Conservation (phyloP, 495 filamentous ascomycete species). For the Astrothelium macrocarpum region DNA sequence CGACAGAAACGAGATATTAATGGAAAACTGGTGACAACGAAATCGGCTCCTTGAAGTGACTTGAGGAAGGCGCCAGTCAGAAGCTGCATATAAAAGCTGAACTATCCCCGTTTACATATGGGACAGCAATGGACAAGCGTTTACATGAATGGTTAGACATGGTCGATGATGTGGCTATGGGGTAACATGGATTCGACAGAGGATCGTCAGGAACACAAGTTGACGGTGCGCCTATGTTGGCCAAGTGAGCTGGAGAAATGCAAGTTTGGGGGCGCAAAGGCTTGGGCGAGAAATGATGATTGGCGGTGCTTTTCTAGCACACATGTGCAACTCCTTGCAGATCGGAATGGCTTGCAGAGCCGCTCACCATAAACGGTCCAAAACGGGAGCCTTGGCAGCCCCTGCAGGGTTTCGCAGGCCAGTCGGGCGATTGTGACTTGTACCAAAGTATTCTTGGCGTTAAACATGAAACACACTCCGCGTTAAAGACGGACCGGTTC, state of each 20-base stretch:
- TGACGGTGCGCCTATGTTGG: background rate
- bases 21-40: background rate
- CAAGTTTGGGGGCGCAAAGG: background rate
- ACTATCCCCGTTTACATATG: background rate
- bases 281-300: background rate
- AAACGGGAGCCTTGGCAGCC: background rate
- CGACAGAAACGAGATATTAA: background rate
- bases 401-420: background rate
- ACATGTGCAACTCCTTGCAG: background rate
- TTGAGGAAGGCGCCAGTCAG: background rate
- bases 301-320: background rate
- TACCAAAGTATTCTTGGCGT: background rate
- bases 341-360: background rate
- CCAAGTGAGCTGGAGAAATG: background rate
- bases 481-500: background rate
- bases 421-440: background rate
- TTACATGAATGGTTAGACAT: background rate
- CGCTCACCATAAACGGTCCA: too few relatives aligned
- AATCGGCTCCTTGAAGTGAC: background rate
- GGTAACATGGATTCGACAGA: too few relatives aligned
- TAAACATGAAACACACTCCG: background rate
- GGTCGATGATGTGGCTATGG: too few relatives aligned
- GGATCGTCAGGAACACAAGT: constrained; percentile 1
- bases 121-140: background rate
- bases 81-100: background rate